phyloP scores from a whole-genome alignment of 106 monocot genomes.

The Dendrobium huoshanense region DNA sequence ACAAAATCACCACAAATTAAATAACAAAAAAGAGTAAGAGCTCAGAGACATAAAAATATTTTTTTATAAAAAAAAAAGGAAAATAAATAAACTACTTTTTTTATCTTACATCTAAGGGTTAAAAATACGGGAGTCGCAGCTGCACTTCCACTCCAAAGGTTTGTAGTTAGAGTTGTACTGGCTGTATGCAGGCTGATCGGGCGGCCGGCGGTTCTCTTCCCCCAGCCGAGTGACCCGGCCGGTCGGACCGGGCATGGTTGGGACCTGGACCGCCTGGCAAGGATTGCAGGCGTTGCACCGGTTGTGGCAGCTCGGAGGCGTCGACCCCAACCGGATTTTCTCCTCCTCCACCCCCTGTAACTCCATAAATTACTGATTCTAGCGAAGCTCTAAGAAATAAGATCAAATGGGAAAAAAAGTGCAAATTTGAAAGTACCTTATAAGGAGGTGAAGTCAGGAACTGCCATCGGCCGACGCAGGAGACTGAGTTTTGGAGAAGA shows the following conservation, averaged over 20 bases:
- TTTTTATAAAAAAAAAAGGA: background rate
- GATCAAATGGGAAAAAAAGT: background rate
- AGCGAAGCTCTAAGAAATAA: too few relatives aligned
- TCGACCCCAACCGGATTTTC: constrained; percentile 70
- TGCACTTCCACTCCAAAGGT: constrained; percentile 85
- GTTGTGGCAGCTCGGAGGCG: constrained; percentile 91
- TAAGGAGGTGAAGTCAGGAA: background rate
- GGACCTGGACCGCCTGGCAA: constrained; percentile 83
- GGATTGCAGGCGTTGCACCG: constrained; percentile 81
- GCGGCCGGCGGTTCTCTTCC: background rate
- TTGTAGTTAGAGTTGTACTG: constrained; percentile 74
- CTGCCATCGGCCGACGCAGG: background rate
- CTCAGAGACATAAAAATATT: too few relatives aligned
- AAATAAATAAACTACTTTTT: background rate
- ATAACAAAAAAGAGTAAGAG: too few relatives aligned
- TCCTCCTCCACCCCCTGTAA: constrained; percentile 34
- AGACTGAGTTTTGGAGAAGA: background rate
- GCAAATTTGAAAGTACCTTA: background rate
- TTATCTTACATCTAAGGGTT: constrained; percentile 38
- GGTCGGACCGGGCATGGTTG: constrained; percentile 35
- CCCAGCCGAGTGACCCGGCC: background rate
- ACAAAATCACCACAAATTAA: background rate
- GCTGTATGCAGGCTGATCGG: constrained; percentile 12
- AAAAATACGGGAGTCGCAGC: constrained; percentile 57
- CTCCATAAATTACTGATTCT: background rate